Evolutionary conservation across 306 rosid species (phyloP).

Genomic region (Betula pendula): DNA sequence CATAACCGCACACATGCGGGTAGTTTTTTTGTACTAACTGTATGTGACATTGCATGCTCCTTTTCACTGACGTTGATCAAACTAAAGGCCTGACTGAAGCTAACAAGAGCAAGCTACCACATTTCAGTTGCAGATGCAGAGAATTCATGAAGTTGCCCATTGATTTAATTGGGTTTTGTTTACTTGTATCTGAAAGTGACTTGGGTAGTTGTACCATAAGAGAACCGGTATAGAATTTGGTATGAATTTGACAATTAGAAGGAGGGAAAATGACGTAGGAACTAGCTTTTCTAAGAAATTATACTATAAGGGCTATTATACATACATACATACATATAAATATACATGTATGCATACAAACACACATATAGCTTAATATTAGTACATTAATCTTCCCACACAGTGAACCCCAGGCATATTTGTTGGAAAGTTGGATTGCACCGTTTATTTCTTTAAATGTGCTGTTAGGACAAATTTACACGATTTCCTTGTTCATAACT

Average conservation of each 20-base stretch:
- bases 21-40: too few relatives aligned
- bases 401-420: not conserved
- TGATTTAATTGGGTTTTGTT: not conserved
- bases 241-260: not conserved
- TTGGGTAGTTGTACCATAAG: not conserved
- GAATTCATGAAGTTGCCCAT: not conserved
- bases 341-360: too few relatives aligned
- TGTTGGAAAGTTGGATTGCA: not conserved
- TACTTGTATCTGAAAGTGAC: not conserved
- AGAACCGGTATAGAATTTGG: not conserved
- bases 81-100: not conserved
- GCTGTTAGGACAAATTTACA: not conserved
- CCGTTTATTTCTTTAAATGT: not conserved
- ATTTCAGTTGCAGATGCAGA: constrained; percentile 3
- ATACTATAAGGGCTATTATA: not conserved
- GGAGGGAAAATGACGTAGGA: not conserved
- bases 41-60: too few relatives aligned
- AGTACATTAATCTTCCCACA: not conserved
- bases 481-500: not conserved
- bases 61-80: not conserved
- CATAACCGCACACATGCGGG: too few relatives aligned
- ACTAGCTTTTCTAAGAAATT: not conserved
- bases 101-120: not conserved
- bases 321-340: not conserved
- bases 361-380: not conserved